These are phyloP conservation scores for Diplodia intermedia DNA, from an alignment of 2,329 filamentous ascomycete species.

Conservation along the genomic window DNA sequence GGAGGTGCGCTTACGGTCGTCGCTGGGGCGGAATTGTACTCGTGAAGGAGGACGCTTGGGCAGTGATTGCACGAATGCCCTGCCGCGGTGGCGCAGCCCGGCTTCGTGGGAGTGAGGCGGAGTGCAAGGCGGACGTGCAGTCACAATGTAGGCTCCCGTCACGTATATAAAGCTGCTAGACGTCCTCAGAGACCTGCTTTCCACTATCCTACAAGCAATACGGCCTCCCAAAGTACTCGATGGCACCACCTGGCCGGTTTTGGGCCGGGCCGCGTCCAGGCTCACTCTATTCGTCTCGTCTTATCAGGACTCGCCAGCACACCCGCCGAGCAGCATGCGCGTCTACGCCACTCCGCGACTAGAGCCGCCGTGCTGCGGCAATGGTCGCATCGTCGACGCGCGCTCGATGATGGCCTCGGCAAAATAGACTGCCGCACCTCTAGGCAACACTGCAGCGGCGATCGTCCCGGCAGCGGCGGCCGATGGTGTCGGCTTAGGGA, in stretches of 20 bases:
- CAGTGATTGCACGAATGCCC: conserved; percentile 23
- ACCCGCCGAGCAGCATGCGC: conserved; percentile 9
- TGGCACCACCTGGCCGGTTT: conserved; percentile 8
- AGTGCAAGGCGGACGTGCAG: conserved; percentile 24
- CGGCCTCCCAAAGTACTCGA: conserved; percentile 5
- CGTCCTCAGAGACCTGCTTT: conserved; percentile 19
- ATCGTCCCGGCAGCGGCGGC: conserved; percentile 22
- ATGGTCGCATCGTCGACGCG: conserved; percentile 7
- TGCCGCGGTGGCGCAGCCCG: conserved; percentile 28
- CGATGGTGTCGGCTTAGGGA: conserved; percentile 13
- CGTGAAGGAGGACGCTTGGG: conserved; percentile 19
- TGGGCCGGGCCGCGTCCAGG: not conserved
- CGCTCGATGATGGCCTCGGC: conserved; percentile 5
- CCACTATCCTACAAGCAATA: conserved; percentile 5
- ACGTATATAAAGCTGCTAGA: conserved; percentile 29
- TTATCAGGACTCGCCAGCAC: conserved; percentile 28
- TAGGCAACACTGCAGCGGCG: conserved; percentile 30
- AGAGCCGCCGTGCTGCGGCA: conserved; percentile 16
- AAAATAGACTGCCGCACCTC: conserved; percentile 3
- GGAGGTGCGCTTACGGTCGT: conserved; percentile 20
- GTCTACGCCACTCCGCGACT: conserved; percentile 16
- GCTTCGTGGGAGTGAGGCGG: conserved; percentile 31
- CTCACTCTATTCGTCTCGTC: conserved; percentile 23
- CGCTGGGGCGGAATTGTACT: conserved; percentile 14
- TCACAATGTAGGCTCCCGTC: conserved; percentile 21